Conservation (phyloP, 2,329 filamentous ascomycete genomes). For the Tolypocladium tundrense region DNA sequence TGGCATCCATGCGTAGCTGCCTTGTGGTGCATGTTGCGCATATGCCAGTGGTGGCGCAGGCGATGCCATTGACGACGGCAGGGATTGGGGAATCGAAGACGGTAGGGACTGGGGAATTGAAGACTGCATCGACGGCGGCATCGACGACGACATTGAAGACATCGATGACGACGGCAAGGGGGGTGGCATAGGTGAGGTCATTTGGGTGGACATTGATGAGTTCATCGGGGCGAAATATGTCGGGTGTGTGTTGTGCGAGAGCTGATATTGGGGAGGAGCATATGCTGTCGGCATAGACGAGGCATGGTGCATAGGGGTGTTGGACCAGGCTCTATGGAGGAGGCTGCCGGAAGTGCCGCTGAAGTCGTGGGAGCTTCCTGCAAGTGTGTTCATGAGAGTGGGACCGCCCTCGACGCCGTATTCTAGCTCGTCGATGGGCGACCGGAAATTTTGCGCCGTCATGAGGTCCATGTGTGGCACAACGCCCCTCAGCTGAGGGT, state of each 20-base stretch:
- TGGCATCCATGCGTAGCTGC: not conserved
- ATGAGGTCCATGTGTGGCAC: slow-evolving; percentile 48
- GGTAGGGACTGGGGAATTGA: slow-evolving; percentile 3
- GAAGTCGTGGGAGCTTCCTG: slow-evolving; percentile 6
- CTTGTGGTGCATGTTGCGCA: slow-evolving; percentile 3
- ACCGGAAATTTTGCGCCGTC: slow-evolving; percentile 55
- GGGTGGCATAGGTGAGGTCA: not conserved
- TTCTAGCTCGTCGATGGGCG: slow-evolving; percentile 52
- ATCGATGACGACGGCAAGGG: not conserved
- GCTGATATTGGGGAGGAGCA: slow-evolving; percentile 2
- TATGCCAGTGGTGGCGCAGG: slow-evolving; percentile 7
- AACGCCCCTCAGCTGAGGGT: slow-evolving; percentile 26
- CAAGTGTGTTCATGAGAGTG: slow-evolving; percentile 5
- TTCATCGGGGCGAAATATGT: not conserved
- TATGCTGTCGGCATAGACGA: slow-evolving; percentile 4
- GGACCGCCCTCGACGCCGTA: slow-evolving; percentile 8
- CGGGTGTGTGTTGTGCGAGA: slow-evolving; percentile 2
- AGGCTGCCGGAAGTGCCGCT: slow-evolving; percentile 4
- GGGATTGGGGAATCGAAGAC: not conserved
- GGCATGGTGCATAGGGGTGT: slow-evolving; percentile 10
- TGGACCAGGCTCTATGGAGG: slow-evolving; percentile 15
- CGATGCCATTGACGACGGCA: slow-evolving; percentile 3
- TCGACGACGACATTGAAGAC: not conserved
- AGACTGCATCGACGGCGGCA: slow-evolving; percentile 1
- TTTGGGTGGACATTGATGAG: slow-evolving; percentile 1